Base-by-base conservation (phyloP, 345 rosid genomes). In the Microthlaspi erraticum region DNA sequence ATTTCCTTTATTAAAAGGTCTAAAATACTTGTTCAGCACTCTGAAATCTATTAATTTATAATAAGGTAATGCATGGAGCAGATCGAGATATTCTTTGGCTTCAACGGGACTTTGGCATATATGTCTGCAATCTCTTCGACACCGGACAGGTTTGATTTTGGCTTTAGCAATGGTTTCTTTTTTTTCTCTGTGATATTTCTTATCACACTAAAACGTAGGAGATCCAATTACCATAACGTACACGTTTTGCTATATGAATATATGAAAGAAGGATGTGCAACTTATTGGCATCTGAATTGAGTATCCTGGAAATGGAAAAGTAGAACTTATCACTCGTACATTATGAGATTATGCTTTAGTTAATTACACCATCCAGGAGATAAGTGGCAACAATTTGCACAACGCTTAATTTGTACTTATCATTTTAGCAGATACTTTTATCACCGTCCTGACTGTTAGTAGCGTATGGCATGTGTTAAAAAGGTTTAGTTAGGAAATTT, bases 41-140 rank as follows among this genome's bases (percentile, higher is more conserved):
- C 39, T 77, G 69, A 80, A 80, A 55, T 67, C 36, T 51, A 64
- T 65, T 49, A 29, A 73, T 77, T 65, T 77, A 62, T 70, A 67
- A 78, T 62, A 76, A 94, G 99, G 96, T 91, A 62, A 79, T 94
- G 96, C 99, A 94, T 83, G 99, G 99, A 82, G 93, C 99, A 63
- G 95, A 94, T 83, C 85, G 87, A 26, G 99, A 94, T 83, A 83
- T 94, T 60, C 20, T 87, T 16, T 94, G 99, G 99, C 98, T 94
- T 80, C 99, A 94, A 76, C 83, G 92, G 72, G 99, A 94, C 81
- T 94, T 94, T 52, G 98, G 98, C 79, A 91, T 94, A 81, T 94
- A 94, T 71, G 61, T 91, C 42, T 89, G 99, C 89, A 94, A 94
- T 81, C 80, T 94, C 81, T 94, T 94, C 83, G 99, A 94, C 79